Base-by-base conservation (phyloP, 2,329 filamentous ascomycete genomes). In the Fusarium mangiferae region DNA sequence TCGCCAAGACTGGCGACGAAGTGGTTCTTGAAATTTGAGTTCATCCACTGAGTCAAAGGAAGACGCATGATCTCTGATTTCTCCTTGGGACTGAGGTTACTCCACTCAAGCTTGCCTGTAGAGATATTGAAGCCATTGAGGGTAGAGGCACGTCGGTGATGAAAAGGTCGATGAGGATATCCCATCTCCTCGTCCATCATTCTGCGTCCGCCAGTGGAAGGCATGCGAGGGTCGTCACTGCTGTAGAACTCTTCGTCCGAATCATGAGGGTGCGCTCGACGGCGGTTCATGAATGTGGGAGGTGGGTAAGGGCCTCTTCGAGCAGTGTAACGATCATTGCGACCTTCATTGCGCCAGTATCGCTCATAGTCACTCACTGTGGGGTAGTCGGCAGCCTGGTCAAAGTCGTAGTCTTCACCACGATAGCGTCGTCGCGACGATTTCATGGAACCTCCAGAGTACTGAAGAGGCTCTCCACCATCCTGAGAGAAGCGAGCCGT, bases 31-130 rank as follows among this genome's bases (percentile, higher is more conserved):
- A 85, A 72, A 55, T 82, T 75, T 13, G 83, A 85, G 75, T 86
- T 83, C 85, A 86, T 86, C 85, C 84, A 86, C 38, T 84, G 80
- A 7, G 81, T 84, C 78, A 83, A 81, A 5, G 85, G 85, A 28
- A 86, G 78, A 41, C 85, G 82, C 78, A 86, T 79, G 15, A 86
- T 83, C 64, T 85, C 78, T 9, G 79, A 80, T 75, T 82, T 83
- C 73, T 86, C 83, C 60, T 84, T 78, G 3, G 78, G 75, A 11
- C 79, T 83, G 46, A 86, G 71, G 41, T 80, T 77, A 33, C 82
- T 80, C 81, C 84, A 85, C 61, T 85, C 80, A 24, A 85, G 74
- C 24, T 77, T 75, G 33, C 74, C 66, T 5, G 75, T 72, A 30
- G 68, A 72, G 7, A 78, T 64, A 7, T 75, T 70, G 39, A 70